These are phyloP conservation scores for Didymella segeticola DNA, from an alignment of 2,329 filamentous ascomycete species.

Conservation along the genomic window DNA sequence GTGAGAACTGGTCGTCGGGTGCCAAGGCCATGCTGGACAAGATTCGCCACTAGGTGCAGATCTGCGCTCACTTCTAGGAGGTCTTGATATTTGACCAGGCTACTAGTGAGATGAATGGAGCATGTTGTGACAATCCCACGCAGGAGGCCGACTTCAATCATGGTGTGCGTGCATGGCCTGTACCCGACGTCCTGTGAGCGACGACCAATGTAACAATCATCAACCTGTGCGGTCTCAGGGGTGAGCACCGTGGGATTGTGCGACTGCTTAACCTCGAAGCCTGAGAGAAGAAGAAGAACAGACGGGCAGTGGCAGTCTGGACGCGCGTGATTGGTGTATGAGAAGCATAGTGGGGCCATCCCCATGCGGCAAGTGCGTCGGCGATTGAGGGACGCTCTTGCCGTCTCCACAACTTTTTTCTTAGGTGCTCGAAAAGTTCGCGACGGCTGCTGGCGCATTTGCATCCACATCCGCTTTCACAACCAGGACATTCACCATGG, in stretches of 20 bases:
- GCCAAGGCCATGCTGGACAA: neutral
- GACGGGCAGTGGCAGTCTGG: no score
- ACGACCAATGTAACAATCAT: no score
- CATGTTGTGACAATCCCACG: no score
- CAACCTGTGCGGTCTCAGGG: no score
- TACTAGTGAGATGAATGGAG: neutral
- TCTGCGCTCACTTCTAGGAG: neutral
- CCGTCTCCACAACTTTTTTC: constrained; percentile 35
- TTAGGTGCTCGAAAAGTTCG: constrained; percentile 26
- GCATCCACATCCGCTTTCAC: constrained; percentile 14
- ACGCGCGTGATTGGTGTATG: constrained; percentile 6
- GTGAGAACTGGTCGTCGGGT: neutral
- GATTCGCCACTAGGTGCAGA: neutral
- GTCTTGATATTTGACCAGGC: neutral
- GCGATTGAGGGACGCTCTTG: constrained; percentile 10
- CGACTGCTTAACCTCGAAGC: no score
- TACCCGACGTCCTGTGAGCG: no score
- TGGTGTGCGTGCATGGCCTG: no score
- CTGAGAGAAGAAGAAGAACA: no score
- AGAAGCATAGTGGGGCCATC: neutral
- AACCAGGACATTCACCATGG: constrained; percentile 38
- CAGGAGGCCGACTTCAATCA: no score
- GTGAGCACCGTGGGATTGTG: no score
- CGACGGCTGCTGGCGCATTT: constrained; percentile 1
- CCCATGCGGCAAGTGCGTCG: constrained; percentile 8